A percentile compares a stretch with the other conserved stretches of the same genome.
phyloP scores from a whole-genome alignment of 495 filamentous ascomycete species.

The Tuber calosporum region DNA sequence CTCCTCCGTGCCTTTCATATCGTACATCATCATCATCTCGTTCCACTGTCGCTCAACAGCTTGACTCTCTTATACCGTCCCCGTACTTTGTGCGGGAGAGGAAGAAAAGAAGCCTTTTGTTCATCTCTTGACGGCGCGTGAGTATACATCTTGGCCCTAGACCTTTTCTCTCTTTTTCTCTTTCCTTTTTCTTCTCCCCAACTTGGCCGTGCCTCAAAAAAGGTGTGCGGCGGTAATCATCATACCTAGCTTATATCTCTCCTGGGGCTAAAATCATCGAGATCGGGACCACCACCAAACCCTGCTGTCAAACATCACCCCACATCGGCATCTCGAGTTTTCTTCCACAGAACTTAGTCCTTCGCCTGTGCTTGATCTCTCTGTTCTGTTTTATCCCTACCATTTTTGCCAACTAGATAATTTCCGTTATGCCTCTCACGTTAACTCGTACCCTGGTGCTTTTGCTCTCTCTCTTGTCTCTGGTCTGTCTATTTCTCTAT shows the following conservation, averaged over 20 bases:
- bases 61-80: background rate
- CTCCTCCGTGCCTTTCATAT: background rate
- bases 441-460: slow-evolving; percentile 42
- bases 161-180: too few relatives aligned
- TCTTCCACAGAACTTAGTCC: background rate
- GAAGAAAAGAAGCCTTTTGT: background rate
- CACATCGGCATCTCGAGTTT: slow-evolving; percentile 11
- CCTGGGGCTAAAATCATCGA: background rate
- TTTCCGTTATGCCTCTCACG: slow-evolving; percentile 33
- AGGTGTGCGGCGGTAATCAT: background rate
- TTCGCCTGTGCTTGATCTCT: background rate
- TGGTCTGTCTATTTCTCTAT: slow-evolving; percentile 50
- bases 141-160: background rate
- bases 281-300: slow-evolving; percentile 46
- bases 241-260: background rate
- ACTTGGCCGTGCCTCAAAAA: background rate
- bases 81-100: background rate
- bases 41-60: background rate
- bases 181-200: background rate
- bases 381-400: background rate
- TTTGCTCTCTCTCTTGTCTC: slow-evolving; percentile 51
- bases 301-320: slow-evolving; percentile 19
- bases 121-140: background rate
- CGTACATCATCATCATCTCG: background rate
- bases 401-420: slow-evolving; percentile 3